Evolutionary conservation across 805 yeast species (phyloP).

Genomic region (Candida quercuum): DNA sequence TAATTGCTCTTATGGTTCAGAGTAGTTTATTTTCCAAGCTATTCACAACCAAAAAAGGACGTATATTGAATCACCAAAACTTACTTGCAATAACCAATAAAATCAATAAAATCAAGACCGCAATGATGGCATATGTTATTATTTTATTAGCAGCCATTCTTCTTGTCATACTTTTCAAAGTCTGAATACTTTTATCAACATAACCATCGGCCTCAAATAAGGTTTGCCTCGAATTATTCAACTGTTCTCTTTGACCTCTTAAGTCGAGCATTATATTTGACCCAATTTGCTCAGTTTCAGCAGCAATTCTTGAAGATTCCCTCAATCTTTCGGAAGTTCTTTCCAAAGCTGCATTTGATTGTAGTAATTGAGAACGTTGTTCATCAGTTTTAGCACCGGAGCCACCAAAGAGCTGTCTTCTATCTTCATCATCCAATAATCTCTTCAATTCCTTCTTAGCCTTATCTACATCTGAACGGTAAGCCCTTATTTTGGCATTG

Average conservation of each 20-base stretch:
- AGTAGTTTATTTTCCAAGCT: too few species aligned
- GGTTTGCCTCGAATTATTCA: constrained; percentile 79
- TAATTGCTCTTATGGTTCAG: background rate
- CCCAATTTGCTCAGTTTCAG: constrained; percentile 89
- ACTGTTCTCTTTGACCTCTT: constrained; percentile 90
- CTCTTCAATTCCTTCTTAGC: constrained; percentile 51
- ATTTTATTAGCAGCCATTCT: constrained; percentile 87
- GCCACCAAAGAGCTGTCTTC: constrained; percentile 67
- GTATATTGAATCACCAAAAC: constrained; percentile 20
- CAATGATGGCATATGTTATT: constrained; percentile 87
- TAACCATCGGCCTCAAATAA: constrained; percentile 86
- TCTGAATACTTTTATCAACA: constrained; percentile 83
- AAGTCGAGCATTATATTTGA: constrained; percentile 84
- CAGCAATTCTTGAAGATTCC: constrained; percentile 85
- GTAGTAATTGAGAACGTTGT: constrained; percentile 78
- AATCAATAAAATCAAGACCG: constrained; percentile 75
- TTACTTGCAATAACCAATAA: constrained; percentile 80
- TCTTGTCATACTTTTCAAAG: constrained; percentile 87
- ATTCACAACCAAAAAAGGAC: too few species aligned
- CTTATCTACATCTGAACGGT: constrained; percentile 54
- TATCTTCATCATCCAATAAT: constrained; percentile 64
- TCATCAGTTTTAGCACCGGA: constrained; percentile 33
- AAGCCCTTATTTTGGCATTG: constrained; percentile 73
- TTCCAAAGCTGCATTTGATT: constrained; percentile 75
- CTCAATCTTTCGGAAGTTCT: constrained; percentile 76